Evolutionary conservation across 345 rosid genomes (phyloP).

Genomic region (Populus davidiana): DNA sequence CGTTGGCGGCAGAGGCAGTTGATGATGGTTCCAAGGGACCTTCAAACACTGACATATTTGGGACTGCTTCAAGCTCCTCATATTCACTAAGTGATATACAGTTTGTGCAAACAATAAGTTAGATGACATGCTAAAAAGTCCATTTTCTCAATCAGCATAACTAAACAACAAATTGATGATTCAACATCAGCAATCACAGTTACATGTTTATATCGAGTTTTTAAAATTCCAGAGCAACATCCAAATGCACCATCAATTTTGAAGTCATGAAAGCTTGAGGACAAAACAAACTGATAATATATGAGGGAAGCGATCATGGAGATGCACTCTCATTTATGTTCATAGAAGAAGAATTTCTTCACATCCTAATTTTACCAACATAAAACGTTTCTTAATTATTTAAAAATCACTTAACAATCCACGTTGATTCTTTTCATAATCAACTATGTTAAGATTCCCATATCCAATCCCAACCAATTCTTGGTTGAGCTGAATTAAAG

Average conservation of each 20-base stretch:
- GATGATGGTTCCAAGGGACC: constrained; percentile 57
- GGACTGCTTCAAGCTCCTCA: constrained; percentile 66
- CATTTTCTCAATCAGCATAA: constrained; percentile 5
- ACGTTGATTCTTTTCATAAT: background rate
- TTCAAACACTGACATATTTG: constrained; percentile 55
- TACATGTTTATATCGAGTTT: background rate
- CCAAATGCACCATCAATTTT: constrained; percentile 1
- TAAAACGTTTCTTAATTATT: background rate
- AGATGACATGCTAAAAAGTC: background rate
- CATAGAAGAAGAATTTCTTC: background rate
- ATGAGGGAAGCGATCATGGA: background rate
- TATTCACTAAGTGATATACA: constrained; percentile 40
- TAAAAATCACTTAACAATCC: background rate
- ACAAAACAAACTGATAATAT: background rate
- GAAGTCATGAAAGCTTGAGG: background rate
- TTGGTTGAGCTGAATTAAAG: background rate
- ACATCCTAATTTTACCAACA: background rate
- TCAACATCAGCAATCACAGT: background rate
- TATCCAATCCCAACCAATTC: background rate
- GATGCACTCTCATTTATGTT: background rate
- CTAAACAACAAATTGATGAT: background rate
- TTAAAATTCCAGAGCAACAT: background rate
- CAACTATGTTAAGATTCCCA: background rate
- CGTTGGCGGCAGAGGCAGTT: constrained; percentile 33
- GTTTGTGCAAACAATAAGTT: background rate